Conservation (phyloP, 2,329 filamentous ascomycete species). For the Diaporthe sp. region DNA sequence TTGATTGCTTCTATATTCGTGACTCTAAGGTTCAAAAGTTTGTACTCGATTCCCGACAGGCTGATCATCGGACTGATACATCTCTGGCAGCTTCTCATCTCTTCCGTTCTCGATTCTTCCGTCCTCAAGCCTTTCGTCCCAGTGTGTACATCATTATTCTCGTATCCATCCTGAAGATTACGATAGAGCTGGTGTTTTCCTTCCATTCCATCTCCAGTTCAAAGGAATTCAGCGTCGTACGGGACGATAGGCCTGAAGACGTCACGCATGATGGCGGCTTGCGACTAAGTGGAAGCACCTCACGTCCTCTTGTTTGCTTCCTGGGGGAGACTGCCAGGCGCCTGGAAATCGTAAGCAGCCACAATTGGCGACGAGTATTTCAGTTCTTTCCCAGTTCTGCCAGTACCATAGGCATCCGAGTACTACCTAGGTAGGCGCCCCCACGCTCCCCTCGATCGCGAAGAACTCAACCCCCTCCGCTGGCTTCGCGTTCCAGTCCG, state of each 20-base stretch:
- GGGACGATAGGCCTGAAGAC: too few relatives aligned
- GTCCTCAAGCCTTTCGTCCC: neutral
- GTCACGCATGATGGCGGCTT: too few relatives aligned
- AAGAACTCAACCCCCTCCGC: neutral
- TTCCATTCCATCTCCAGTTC: too few relatives aligned
- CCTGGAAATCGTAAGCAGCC: fast-evolving
- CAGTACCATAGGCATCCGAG: neutral
- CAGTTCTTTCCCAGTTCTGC: neutral
- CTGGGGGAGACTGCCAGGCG: too few relatives aligned
- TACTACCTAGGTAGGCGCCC: too few relatives aligned
- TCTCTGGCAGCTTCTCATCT: neutral
- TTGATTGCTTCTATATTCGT: neutral
- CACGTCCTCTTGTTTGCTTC: neutral
- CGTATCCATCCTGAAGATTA: too few relatives aligned
- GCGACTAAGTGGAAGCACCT: neutral
- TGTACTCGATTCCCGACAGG: neutral
- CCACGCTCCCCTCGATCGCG: too few relatives aligned
- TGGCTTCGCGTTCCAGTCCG: constrained; percentile 4
- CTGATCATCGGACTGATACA: neutral
- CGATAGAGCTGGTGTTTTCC: too few relatives aligned
- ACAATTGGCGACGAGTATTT: neutral
- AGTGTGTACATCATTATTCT: too few relatives aligned
- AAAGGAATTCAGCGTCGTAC: too few relatives aligned
- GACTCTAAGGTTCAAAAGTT: neutral
- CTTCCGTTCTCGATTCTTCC: neutral